phyloP scores from a whole-genome alignment of 148 eudicot species.

The Vaccinium myrtillus region DNA sequence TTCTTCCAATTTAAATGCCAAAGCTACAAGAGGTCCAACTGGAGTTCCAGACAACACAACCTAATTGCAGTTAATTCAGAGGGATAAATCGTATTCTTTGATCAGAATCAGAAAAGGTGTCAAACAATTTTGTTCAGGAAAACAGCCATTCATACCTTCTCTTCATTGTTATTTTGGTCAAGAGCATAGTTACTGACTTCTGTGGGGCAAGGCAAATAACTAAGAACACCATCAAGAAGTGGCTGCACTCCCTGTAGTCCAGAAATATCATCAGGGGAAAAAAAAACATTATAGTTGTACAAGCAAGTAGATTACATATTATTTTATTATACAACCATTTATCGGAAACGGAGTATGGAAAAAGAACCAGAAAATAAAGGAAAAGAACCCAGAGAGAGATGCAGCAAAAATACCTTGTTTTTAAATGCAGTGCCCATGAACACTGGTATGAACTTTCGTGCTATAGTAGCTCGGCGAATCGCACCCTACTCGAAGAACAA shows the following conservation, averaged over 20 bases:
- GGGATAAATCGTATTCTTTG: neutral
- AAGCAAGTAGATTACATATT: neutral
- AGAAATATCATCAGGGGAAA: conserved; percentile 4
- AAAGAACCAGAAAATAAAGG: neutral
- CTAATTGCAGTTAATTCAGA: conserved; percentile 35
- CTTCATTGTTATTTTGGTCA: conserved; percentile 87
- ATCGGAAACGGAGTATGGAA: neutral
- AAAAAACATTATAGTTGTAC: neutral
- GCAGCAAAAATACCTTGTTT: conserved; percentile 65
- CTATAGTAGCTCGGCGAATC: conserved; percentile 85
- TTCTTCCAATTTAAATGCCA: conserved; percentile 97
- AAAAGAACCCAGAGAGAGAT: neutral
- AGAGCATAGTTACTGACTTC: conserved; percentile 92
- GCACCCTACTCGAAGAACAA: conserved; percentile 59
- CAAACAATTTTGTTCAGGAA: conserved; percentile 9
- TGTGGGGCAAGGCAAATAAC: conserved; percentile 83
- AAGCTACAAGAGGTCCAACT: conserved; percentile 79
- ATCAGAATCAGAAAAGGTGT: conserved; percentile 3
- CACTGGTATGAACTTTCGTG: conserved; percentile 85
- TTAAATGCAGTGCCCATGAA: conserved; percentile 99
- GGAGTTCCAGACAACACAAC: conserved; percentile 73
- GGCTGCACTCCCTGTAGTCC: conserved; percentile 83
- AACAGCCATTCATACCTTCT: conserved; percentile 50
- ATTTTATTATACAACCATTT: neutral
- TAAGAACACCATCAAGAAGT: conserved; percentile 91